Conservation (phyloP, 1,139 yeast genomes). For the Yamadazyma friedrichii region DNA sequence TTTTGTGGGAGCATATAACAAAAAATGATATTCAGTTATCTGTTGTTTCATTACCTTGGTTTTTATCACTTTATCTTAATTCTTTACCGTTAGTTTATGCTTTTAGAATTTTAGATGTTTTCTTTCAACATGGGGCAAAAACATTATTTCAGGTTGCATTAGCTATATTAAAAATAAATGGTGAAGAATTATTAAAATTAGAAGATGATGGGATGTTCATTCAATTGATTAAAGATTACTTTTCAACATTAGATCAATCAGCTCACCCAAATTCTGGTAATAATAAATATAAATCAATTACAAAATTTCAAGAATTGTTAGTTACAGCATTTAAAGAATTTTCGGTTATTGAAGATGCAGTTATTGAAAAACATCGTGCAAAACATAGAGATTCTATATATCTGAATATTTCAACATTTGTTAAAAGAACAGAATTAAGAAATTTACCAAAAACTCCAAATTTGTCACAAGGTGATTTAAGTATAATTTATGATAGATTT, state of each 20-base stretch:
- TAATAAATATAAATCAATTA: conserved; percentile 61
- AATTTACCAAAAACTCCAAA: conserved; percentile 74
- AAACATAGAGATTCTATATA: conserved; percentile 76
- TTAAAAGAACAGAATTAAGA: conserved; percentile 86
- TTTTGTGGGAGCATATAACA: conserved; percentile 79
- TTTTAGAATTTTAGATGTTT: conserved; percentile 85
- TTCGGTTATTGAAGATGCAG: conserved; percentile 70
- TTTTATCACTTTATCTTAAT: conserved; percentile 81
- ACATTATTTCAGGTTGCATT: conserved; percentile 91
- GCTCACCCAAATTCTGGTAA: conserved; percentile 75
- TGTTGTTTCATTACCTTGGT: conserved; percentile 96
- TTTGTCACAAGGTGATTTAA: conserved; percentile 55
- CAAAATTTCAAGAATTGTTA: conserved; percentile 85
- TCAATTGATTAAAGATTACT: conserved; percentile 78
- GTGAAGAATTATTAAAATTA: conserved; percentile 73
- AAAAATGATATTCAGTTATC: conserved; percentile 88
- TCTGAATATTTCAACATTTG: conserved; percentile 84
- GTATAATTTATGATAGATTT: conserved; percentile 80
- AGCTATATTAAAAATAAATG: conserved; percentile 83
- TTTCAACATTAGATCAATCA: conserved; percentile 72
- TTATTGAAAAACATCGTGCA: conserved; percentile 66
- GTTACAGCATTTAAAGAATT: conserved; percentile 94
- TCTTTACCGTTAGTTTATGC: conserved; percentile 96
- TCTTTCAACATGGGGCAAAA: conserved; percentile 87
- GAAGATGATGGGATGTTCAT: conserved; percentile 94